Percentiles rank a stretch among this genome's conserved stretches.
Evolutionary conservation across 2,329 filamentous ascomycete species (phyloP).

Genomic region (Mycosphaerelloides madeirae): DNA sequence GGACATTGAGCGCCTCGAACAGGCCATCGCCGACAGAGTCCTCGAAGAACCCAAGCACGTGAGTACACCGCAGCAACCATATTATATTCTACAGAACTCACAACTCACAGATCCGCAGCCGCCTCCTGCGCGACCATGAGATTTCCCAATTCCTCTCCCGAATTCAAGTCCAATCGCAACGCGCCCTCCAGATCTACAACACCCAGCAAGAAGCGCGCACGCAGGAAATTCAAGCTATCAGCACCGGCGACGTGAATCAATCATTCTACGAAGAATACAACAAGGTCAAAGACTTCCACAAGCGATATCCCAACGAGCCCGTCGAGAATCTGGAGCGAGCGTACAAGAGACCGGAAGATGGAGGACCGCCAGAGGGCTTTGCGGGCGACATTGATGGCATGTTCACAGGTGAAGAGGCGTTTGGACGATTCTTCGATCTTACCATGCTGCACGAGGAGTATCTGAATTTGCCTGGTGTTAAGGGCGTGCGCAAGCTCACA

Average conservation of each 20-base stretch:
- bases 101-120: slow-evolving; percentile 68
- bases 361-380: slow-evolving; percentile 39
- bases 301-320: slow-evolving; percentile 86
- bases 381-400: slow-evolving; percentile 71
- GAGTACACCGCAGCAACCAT: slow-evolving; percentile 34
- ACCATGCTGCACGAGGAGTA: slow-evolving; percentile 80
- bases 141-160: slow-evolving; percentile 79
- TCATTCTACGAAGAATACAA: slow-evolving; percentile 84
- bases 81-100: slow-evolving; percentile 15
- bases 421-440: slow-evolving; percentile 87
- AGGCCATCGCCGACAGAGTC: slow-evolving; percentile 84
- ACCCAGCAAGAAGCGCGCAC: slow-evolving; percentile 68
- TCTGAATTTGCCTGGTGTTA: slow-evolving; percentile 81
- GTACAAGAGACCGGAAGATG: slow-evolving; percentile 71
- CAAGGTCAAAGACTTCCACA: slow-evolving; percentile 80
- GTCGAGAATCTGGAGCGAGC: slow-evolving; percentile 92
- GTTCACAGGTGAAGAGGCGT: slow-evolving; percentile 94
- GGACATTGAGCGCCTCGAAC: slow-evolving; percentile 92
- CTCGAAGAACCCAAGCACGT: slow-evolving; percentile 85
- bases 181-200: slow-evolving; percentile 77
- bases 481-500: slow-evolving; percentile 59
- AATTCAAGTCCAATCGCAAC: slow-evolving; percentile 78
- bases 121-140: slow-evolving; percentile 86
- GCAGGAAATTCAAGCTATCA: slow-evolving; percentile 77
- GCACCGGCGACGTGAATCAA: slow-evolving; percentile 79